Base-by-base conservation (phyloP, 352 stramenopile genomes). In the Pythium dissimile region DNA sequence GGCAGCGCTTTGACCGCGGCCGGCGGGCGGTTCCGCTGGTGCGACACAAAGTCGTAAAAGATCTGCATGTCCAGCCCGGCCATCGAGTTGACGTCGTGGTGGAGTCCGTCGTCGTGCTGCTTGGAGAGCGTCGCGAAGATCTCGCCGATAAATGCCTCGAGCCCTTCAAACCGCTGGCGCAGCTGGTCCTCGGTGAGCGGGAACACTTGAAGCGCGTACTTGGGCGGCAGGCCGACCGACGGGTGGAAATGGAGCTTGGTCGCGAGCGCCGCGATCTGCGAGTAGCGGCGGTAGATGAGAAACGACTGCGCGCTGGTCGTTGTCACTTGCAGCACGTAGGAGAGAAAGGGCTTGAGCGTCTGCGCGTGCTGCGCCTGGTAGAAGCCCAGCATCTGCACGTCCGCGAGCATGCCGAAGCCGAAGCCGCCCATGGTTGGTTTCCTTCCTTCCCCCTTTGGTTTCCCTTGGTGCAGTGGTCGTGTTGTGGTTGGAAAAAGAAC, bases 31-130 rank as follows among this genome's bases (percentile, higher is more conserved):
- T 93, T 93, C 16, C 77, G 73, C 21, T 90, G 77, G 35, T 77
- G 60, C 6, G 66, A 62, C 23, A 90, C 63, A 73, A 93, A 93
- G 58, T 91, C 83, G 52, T 73, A 83, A 58, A 90, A 89, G 54
- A 88, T 76, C 69, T 93, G 83, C 75, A 93, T 91, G 59, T 93
- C 83, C n/a, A 85, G 59, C 0, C 80, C 80, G 1, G 79, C 78
- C 34, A 59, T 71, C 1, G 77, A 88, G 45, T 54, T 59, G 3
- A 73, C 66, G 58, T 89, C 80, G 47, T 91, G 80, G 18, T 91
- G 83, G 37, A 82, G 30, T 1, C 83, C 80, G 9, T 76, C 65
- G 9, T 77, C 69, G 43, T 85, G 70, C 46, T 85, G 72, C 21
- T 49, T 55, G 3, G 52, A 41, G 15, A 93, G 50, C 37, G 82